Percentiles rank a stretch among this genome's conserved stretches.
phyloP scores from a whole-genome alignment of 805 yeast species.

The Ogataea ganodermae region DNA sequence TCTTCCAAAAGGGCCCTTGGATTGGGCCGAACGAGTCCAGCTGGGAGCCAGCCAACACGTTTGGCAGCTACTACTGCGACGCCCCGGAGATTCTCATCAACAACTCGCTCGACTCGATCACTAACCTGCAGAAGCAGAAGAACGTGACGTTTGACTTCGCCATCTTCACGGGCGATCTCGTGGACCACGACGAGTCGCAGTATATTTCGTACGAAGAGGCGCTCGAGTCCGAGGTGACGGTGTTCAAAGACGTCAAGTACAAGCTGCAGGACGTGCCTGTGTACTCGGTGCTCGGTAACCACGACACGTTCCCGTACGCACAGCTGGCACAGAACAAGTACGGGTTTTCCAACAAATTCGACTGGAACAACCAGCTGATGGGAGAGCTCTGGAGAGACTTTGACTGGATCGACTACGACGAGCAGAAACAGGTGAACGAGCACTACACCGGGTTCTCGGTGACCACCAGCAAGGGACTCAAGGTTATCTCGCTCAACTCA shows the following conservation, averaged over 20 bases:
- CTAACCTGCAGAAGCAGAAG: constrained; percentile 34
- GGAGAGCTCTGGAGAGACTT: constrained; percentile 50
- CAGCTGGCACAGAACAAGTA: constrained; percentile 59
- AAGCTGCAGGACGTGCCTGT: constrained; percentile 54
- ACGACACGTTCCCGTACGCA: constrained; percentile 73
- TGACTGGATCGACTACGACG: constrained; percentile 43
- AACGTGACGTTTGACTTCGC: constrained; percentile 54
- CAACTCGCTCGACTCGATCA: constrained; percentile 51
- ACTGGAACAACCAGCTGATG: constrained; percentile 51
- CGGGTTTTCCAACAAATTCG: constrained; percentile 42
- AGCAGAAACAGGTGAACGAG: constrained; percentile 38
- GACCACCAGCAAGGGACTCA: constrained; percentile 56
- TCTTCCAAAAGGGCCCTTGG: constrained; percentile 33
- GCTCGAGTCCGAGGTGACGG: constrained; percentile 51
- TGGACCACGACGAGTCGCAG: constrained; percentile 61
- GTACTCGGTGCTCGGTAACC: constrained; percentile 66
- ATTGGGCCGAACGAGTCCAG: constrained; percentile 30
- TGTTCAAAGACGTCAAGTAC: constrained; percentile 54
- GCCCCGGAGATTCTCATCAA: constrained; percentile 64
- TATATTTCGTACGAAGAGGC: constrained; percentile 51
- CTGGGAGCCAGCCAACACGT: constrained; percentile 57
- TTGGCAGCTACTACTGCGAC: constrained; percentile 66
- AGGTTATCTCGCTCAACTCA: constrained; percentile 63
- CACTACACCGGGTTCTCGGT: constrained; percentile 67
- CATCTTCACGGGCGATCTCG: constrained; percentile 72